phyloP scores from a whole-genome alignment of 129 eudicot genomes.

The Logfia minima region DNA sequence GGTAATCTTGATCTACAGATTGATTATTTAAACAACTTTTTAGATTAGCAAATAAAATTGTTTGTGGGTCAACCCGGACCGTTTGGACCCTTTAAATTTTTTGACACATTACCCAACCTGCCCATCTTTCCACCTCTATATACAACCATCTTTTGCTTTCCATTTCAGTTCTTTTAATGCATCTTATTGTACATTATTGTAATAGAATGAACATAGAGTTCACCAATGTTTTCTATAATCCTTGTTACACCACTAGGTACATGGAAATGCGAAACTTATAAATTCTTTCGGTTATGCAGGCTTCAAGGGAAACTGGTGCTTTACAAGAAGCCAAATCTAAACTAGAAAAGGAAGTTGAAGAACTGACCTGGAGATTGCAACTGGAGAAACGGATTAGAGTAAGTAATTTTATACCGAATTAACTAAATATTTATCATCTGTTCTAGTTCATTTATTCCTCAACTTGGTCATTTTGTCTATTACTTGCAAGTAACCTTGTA shows the following conservation, averaged over 20 bases:
- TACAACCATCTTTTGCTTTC: neutral
- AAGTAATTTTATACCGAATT: conserved; percentile 13
- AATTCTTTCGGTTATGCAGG: conserved; percentile 42
- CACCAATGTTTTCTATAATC: conserved; percentile 3
- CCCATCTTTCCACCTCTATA: neutral
- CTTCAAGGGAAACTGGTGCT: conserved; percentile 76
- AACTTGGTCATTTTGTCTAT: neutral
- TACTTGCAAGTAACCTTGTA: neutral
- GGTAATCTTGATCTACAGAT: neutral
- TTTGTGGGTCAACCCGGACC: neutral
- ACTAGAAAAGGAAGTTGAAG: conserved; percentile 92
- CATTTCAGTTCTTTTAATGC: neutral
- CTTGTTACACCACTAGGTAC: conserved; percentile 22
- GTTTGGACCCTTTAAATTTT: neutral
- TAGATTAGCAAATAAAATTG: neutral
- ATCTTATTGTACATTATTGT: conserved; percentile 1
- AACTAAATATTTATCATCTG: conserved; percentile 7
- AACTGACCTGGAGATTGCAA: conserved; percentile 68
- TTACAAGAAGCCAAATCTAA: conserved; percentile 84
- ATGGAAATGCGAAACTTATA: conserved; percentile 6
- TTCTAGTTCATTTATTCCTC: neutral
- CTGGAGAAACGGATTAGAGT: conserved; percentile 88
- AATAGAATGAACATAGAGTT: conserved; percentile 9
- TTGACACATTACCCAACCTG: neutral
- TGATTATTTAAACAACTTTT: neutral